Evolutionary conservation across 345 rosid genomes (phyloP).

Genomic region (Psidium friedrichsthalianum): DNA sequence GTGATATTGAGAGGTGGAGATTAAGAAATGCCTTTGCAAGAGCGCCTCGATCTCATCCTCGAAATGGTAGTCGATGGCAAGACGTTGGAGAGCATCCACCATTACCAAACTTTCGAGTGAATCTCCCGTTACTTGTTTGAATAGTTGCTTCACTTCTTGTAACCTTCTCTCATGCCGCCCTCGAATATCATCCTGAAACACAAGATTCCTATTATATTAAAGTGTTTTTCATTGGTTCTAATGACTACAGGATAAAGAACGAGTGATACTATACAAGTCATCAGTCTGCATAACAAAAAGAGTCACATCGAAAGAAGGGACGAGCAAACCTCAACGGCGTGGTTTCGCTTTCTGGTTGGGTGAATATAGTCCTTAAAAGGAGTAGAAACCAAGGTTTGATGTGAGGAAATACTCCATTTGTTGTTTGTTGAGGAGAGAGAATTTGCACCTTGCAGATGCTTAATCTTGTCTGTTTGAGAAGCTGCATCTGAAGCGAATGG

Average conservation of each 20-base stretch:
- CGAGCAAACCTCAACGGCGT: background rate
- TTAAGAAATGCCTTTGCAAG: background rate
- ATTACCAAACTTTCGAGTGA: background rate
- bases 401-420: background rate
- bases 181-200: background rate
- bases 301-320: background rate
- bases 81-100: conserved; percentile 6
- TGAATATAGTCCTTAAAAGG: background rate
- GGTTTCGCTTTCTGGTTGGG: background rate
- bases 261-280: background rate
- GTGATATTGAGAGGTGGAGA: background rate
- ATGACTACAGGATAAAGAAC: background rate
- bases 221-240: background rate
- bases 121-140: background rate
- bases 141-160: background rate
- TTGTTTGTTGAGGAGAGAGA: background rate
- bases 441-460: background rate
- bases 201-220: background rate
- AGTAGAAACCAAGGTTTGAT: background rate
- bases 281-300: background rate
- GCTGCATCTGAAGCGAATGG: background rate
- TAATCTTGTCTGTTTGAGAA: background rate
- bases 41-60: background rate
- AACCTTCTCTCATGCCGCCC: background rate
- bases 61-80: background rate